Base-by-base conservation (phyloP, 371 early-diverging fungal species). In the Encephalitozoon romaleae region DNA sequence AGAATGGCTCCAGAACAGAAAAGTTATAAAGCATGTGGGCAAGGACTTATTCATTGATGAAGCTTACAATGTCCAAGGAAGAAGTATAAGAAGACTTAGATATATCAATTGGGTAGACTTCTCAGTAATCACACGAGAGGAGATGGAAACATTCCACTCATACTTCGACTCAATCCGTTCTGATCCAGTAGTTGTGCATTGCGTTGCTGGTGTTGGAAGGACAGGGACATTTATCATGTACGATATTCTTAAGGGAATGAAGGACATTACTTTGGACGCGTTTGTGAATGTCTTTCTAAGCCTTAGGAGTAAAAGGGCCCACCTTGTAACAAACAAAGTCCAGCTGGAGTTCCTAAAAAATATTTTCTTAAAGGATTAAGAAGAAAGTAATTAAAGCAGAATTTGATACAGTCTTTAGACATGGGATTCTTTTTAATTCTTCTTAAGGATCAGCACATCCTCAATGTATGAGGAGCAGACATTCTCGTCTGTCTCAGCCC, bases 161-260 rank as follows among this genome's bases (percentile, higher is more conserved):
- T 54, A 70, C 39, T 54, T 23, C 23, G 42, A 66, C 23, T 54
- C 53, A 18, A 21, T 59, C 11, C 49, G 52, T 6, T 38, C 67
- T 80, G 87, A 87, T 0, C 82, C 87, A 2, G 84, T 88, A 28
- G 81, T 94, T 42, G 91, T 95, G 0, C 97, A 96, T 78, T 95
- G 96, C 79, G 89, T 90, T 26, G 97, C 97, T n/a, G 97, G 97
- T 0, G 92, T 93, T 69, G 97, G 96, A 6, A 87, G 97, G 63
- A 92, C 96, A 0, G 97, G 95, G 1, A 90, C 92, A 0, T 93
- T 93, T 79, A 90, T 92, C 59, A 88, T 87, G 2, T 87, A 86
- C 38, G 88, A 86, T 45, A 75, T 90, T 51, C 88, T 91, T 86
- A 85, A 87, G 55, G 86, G 87, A 23, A 21, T 26, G n/a, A 53